Percentiles rank a stretch among this genome's conserved stretches.
Evolutionary conservation across 768 basidiomycete species (phyloP).

Genomic region (Hygrophorus pudorinus): DNA sequence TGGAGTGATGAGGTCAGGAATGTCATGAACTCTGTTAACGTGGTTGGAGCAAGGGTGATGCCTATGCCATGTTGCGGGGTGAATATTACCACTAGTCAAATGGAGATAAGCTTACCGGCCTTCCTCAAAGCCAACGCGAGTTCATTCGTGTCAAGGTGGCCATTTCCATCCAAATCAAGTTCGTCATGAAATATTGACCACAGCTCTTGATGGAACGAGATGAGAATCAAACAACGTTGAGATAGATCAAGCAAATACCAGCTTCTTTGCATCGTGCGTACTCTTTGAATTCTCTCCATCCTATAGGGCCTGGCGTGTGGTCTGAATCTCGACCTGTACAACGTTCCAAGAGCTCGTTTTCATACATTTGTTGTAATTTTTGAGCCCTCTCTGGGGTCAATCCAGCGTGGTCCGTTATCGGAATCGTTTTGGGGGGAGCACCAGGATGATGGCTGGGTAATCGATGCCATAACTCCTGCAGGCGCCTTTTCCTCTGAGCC

Average conservation of each 20-base stretch:
- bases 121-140: slow-evolving; percentile 39
- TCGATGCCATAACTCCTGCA: slow-evolving; percentile 55
- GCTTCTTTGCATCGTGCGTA: slow-evolving; percentile 78
- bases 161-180: slow-evolving; percentile 84
- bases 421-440: slow-evolving; percentile 4
- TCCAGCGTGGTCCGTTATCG: slow-evolving; percentile 10
- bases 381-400: slow-evolving; percentile 56
- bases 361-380: slow-evolving; percentile 59
- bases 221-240: slow-evolving; percentile 6
- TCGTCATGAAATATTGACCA: slow-evolving; percentile 90
- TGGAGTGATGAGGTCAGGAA: slow-evolving; percentile 65
- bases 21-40: slow-evolving; percentile 74
- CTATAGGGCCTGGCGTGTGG: slow-evolving; percentile 36
- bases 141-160: slow-evolving; percentile 54
- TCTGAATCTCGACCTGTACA: slow-evolving; percentile 36
- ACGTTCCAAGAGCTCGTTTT: slow-evolving; percentile 58
- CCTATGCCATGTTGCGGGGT: slow-evolving; percentile 32
- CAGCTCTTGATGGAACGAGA: slow-evolving; percentile 44
- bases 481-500: slow-evolving; percentile 46
- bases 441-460: slow-evolving; percentile 25
- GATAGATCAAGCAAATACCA: slow-evolving; percentile 36
- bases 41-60: slow-evolving; percentile 56
- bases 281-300: slow-evolving; percentile 62
- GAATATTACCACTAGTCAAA: slow-evolving; percentile 10
- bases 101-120: slow-evolving; percentile 43